phyloP scores from a whole-genome alignment of 768 basidiomycete species.

The Suillus variegatus region DNA sequence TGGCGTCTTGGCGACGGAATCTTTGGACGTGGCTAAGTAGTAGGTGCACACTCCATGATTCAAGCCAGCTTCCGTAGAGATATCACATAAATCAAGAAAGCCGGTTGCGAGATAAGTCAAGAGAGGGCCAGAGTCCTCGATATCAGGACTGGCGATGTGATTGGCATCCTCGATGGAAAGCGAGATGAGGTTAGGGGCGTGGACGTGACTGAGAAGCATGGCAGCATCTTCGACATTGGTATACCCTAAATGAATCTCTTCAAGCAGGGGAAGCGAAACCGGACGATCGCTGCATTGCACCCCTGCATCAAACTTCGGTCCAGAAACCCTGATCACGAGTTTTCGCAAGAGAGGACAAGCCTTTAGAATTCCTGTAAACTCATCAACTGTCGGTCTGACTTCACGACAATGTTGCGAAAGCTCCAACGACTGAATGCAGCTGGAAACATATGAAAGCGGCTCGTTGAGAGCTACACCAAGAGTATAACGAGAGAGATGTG shows the following conservation, averaged over 20 bases:
- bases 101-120: slow-evolving; percentile 30
- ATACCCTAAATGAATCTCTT: slow-evolving; percentile 45
- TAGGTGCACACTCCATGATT: neutral
- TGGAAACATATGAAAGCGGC: slow-evolving; percentile 13
- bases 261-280: slow-evolving; percentile 40
- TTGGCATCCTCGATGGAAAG: slow-evolving; percentile 49
- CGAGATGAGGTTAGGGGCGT: slow-evolving; percentile 38
- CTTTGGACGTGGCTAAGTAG: slow-evolving; percentile 16
- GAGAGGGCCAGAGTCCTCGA: slow-evolving; percentile 41
- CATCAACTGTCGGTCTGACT: slow-evolving; percentile 51
- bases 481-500: slow-evolving; percentile 36
- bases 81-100: slow-evolving; percentile 13
- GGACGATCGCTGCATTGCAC: slow-evolving; percentile 23
- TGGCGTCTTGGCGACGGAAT: slow-evolving; percentile 19
- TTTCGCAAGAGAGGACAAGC: slow-evolving; percentile 41
- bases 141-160: slow-evolving; percentile 41
- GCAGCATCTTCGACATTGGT: slow-evolving; percentile 40
- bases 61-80: neutral
- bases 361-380: slow-evolving; percentile 46
- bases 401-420: slow-evolving; percentile 54
- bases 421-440: slow-evolving; percentile 40
- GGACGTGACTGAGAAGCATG: slow-evolving; percentile 40
- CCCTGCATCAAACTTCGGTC: slow-evolving; percentile 30
- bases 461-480: neutral
- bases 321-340: slow-evolving; percentile 52